Conservation (phyloP, 1,284 basidiomycete genomes). For the Vanrija pseudolonga region DNA sequence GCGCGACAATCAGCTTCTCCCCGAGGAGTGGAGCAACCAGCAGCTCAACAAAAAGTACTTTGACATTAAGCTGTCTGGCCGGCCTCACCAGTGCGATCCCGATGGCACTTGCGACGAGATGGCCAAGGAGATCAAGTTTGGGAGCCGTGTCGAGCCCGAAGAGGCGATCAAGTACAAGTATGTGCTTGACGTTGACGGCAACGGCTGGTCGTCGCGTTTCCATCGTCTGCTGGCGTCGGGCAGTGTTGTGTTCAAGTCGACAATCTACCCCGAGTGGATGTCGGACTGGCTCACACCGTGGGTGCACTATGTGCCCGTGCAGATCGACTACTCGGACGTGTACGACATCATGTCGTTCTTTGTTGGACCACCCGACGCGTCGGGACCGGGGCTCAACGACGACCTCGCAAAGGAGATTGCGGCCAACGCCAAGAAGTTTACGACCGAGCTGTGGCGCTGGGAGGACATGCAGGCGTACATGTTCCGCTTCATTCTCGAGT, state of each 20-base stretch:
- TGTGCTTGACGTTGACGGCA: constrained; percentile 36
- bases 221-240: constrained; percentile 48
- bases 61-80: constrained; percentile 48
- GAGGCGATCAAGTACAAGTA: constrained; percentile 26
- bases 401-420: constrained; percentile 50
- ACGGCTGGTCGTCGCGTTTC: constrained; percentile 48
- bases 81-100: constrained; percentile 34
- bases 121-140: constrained; percentile 27
- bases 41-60: constrained; percentile 46
- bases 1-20: constrained; percentile 30
- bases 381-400: constrained; percentile 44
- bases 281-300: constrained; percentile 51
- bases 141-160: constrained; percentile 29
- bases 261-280: constrained; percentile 52
- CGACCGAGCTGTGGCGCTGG: constrained; percentile 51
- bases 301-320: constrained; percentile 52
- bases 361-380: constrained; percentile 47
- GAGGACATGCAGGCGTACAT: constrained; percentile 55
- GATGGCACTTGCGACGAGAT: constrained; percentile 50
- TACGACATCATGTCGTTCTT: constrained; percentile 54
- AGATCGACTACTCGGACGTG: constrained; percentile 53
- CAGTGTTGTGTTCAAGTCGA: constrained; percentile 51
- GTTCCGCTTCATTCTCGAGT: constrained; percentile 43
- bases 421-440: constrained; percentile 48
- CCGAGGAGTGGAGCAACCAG: constrained; percentile 26